phyloP scores from a whole-genome alignment of 805 yeast genomes.

The Middelhovenomyces tepae region DNA sequence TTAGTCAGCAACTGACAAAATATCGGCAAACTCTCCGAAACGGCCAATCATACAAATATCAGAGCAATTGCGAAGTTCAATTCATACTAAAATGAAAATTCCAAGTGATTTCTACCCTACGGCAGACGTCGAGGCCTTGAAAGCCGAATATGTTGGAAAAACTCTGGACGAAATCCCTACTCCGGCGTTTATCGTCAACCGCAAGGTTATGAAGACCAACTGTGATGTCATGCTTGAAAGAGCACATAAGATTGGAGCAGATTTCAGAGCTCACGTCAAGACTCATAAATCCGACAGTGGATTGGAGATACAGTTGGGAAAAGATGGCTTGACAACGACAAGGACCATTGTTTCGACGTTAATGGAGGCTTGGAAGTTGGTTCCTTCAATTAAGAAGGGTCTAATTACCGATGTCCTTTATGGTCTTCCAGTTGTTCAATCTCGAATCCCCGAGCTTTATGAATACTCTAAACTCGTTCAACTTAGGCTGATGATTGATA shows the following conservation, averaged over 20 bases:
- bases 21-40: too few species aligned
- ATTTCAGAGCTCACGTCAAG: conserved; percentile 69
- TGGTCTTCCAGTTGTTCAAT: conserved; percentile 50
- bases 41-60: too few species aligned
- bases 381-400: conserved; percentile 33
- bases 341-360: conserved; percentile 67
- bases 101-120: conserved; percentile 14
- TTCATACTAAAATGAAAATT: conserved; percentile 6
- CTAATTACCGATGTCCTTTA: conserved; percentile 42
- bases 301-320: conserved; percentile 42
- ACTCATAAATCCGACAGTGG: conserved; percentile 67
- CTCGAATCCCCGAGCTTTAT: conserved; percentile 39
- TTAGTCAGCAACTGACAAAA: too few species aligned
- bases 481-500: conserved; percentile 51
- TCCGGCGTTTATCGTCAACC: conserved; percentile 48
- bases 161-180: conserved; percentile 43
- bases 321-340: conserved; percentile 37
- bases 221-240: conserved; percentile 42
- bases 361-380: conserved; percentile 52
- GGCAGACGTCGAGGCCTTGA: conserved; percentile 14
- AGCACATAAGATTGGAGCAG: conserved; percentile 69
- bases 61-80: neutral
- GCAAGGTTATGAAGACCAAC: conserved; percentile 34
- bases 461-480: conserved; percentile 28
- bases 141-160: conserved; percentile 34